These are phyloP conservation scores for Hypoxylon sp. DNA, from an alignment of 2,329 filamentous ascomycete species.

Conservation along the genomic window DNA sequence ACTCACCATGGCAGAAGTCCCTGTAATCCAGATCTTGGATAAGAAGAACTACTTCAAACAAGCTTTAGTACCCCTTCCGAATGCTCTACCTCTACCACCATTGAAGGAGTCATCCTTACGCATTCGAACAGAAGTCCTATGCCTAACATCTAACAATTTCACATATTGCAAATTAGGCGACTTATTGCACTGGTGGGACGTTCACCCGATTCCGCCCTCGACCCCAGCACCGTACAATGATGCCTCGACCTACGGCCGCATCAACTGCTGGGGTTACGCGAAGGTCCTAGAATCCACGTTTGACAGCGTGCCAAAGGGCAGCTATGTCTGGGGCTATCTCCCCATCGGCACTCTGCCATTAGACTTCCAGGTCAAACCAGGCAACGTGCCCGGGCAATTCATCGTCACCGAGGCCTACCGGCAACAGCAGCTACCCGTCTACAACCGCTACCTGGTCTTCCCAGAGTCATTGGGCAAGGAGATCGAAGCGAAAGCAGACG, in stretches of 20 bases:
- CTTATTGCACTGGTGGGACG: conserved; percentile 58
- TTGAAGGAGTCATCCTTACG: conserved; percentile 52
- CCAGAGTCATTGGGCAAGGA: conserved; percentile 14
- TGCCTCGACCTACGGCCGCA: conserved; percentile 59
- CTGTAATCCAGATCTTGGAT: conserved; percentile 52
- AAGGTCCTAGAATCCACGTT: conserved; percentile 60
- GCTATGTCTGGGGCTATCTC: conserved; percentile 61
- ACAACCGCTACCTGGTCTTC: conserved; percentile 60
- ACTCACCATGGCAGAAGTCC: conserved; percentile 50
- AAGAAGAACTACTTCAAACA: conserved; percentile 53
- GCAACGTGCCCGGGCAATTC: conserved; percentile 53
- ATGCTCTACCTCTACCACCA: conserved; percentile 46
- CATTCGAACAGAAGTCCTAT: conserved; percentile 51
- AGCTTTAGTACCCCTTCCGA: conserved; percentile 48
- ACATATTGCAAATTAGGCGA: conserved; percentile 54
- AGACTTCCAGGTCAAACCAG: conserved; percentile 56
- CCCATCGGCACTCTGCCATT: conserved; percentile 58
- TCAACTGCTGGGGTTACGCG: conserved; percentile 65
- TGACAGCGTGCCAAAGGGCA: conserved; percentile 53
- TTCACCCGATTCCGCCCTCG: conserved; percentile 59
- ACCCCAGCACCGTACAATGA: conserved; percentile 57
- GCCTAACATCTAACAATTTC: conserved; percentile 56
- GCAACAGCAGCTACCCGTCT: conserved; percentile 58
- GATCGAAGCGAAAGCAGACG: conserved; percentile 41
- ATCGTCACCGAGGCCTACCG: conserved; percentile 58